A percentile compares a stretch with the other conserved stretches of the same genome.
Conservation (phyloP, 345 rosid genomes). For the Microcos paniculata region DNA sequence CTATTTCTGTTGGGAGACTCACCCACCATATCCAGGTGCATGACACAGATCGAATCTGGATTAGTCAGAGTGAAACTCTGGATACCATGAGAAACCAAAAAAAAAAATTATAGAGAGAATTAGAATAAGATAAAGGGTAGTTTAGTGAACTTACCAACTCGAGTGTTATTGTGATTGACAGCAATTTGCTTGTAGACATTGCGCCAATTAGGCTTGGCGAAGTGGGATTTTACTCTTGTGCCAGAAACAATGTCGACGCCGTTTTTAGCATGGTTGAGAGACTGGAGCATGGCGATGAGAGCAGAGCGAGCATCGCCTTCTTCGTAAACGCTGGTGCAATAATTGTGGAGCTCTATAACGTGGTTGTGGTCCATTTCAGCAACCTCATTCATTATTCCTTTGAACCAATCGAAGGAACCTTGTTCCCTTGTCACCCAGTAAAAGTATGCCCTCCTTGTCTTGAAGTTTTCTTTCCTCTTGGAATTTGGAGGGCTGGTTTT, state of each 20-base stretch:
- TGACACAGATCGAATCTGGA: too few species aligned
- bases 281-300: constrained; percentile 76
- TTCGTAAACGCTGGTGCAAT: constrained; percentile 82
- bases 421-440: constrained; percentile 89
- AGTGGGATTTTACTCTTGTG: constrained; percentile 74
- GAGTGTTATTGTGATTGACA: constrained; percentile 49
- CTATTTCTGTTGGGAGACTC: too few species aligned
- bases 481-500: constrained; percentile 31
- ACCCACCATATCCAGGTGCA: too few species aligned
- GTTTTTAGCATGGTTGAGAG: constrained; percentile 67
- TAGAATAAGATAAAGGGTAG: not conserved
- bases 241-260: constrained; percentile 81
- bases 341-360: constrained; percentile 71
- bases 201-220: constrained; percentile 80
- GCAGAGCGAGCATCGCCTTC: constrained; percentile 88
- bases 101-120: too few species aligned
- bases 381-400: constrained; percentile 77
- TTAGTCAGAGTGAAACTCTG: too few species aligned
- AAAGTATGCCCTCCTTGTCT: constrained; percentile 74
- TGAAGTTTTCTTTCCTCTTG: constrained; percentile 49
- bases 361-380: constrained; percentile 62
- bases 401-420: constrained; percentile 86
- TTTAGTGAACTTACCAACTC: constrained; percentile 56
- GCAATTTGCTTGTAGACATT: constrained; percentile 67
- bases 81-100: too few species aligned